Evolutionary conservation across 768 basidiomycete genomes (phyloP), one percentile per base, ranked within the genome.

Genomic region (Psilocybe azurescens): DNA sequence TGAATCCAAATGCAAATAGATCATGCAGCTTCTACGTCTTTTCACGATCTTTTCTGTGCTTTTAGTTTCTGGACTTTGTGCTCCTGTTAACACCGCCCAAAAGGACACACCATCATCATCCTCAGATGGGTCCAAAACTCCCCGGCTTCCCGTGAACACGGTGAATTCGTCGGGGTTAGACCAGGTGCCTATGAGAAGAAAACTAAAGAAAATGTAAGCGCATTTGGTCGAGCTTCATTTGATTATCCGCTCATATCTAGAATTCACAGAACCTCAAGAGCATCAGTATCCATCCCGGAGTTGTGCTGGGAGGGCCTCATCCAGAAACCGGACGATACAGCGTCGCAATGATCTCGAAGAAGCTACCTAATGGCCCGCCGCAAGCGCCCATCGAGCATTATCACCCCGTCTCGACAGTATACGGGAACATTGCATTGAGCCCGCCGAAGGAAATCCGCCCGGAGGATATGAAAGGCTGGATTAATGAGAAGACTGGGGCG

Each of bases 271-370:
- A 46, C 11, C 38, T 60, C 51, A 67, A 65, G 18, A 61, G 63
- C 14, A 63, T 67, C 56, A 63, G 51, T 16, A 70, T 72, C n/a
- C 70, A 72, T 39, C 70, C 70, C 14, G 70, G 67, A 3, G 67
- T 72, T 28, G 67, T 72, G 13, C 36, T 69, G 7, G 66, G 44
- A 6, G 65, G 63, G 1, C 66, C 66, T 9, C 53, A 58, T 41
- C 56, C 58, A 16, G 53, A 63, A 8, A 66, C 50, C 1, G 65
- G 67, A 28, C 56, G 61, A 47, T 70, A 70, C 39, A 47, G 39
- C 4, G 61, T 72, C n/a, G 65, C 66, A 3, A 72, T 68, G 66
- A 67, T 72, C 46, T 72, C 70, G 13, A 72, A 69, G 18, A 69
- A 68, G 8, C 58, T 68, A 3, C 70, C 69, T 1, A 44, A 66